A percentile compares a stretch with the other conserved stretches of the same genome.
phyloP scores from a whole-genome alignment of 495 filamentous ascomycete genomes.

The Annulohypoxylon maeteangense region DNA sequence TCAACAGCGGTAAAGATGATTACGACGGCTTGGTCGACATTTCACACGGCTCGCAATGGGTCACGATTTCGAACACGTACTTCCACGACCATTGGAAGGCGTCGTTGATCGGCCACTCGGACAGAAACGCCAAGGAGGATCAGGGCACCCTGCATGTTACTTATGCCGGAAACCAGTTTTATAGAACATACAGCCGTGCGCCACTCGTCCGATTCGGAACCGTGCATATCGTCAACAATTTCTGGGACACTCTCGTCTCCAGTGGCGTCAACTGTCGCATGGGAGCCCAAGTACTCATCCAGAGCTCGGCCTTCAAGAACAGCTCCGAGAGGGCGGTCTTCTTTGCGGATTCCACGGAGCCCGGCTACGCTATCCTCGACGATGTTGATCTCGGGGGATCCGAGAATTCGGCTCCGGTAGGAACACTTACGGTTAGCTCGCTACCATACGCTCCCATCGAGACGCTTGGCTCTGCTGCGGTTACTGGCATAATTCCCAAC shows the following conservation, averaged over 20 bases:
- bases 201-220: conserved; percentile 73
- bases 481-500: conserved; percentile 57
- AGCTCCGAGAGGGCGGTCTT: conserved; percentile 61
- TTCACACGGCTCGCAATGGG: conserved; percentile 62
- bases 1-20: conserved; percentile 69
- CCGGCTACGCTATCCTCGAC: conserved; percentile 57
- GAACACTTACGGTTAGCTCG: conserved; percentile 53
- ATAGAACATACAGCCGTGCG: conserved; percentile 68
- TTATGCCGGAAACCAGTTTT: conserved; percentile 71
- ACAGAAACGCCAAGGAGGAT: conserved; percentile 58
- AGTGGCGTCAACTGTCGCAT: conserved; percentile 73
- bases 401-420: conserved; percentile 57
- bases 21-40: conserved; percentile 76
- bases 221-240: conserved; percentile 61
- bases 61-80: conserved; percentile 64
- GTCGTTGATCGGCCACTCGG: conserved; percentile 70
- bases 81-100: conserved; percentile 75
- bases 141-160: conserved; percentile 68
- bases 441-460: conserved; percentile 23
- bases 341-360: conserved; percentile 65
- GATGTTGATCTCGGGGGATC: conserved; percentile 68
- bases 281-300: conserved; percentile 71
- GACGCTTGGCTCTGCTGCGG: conserved; percentile 52
- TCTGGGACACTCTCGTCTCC: conserved; percentile 55
- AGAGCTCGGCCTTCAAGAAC: conserved; percentile 68